phyloP scores from a whole-genome alignment of 2,329 filamentous ascomycete species.

The Fusarium bactridioides region DNA sequence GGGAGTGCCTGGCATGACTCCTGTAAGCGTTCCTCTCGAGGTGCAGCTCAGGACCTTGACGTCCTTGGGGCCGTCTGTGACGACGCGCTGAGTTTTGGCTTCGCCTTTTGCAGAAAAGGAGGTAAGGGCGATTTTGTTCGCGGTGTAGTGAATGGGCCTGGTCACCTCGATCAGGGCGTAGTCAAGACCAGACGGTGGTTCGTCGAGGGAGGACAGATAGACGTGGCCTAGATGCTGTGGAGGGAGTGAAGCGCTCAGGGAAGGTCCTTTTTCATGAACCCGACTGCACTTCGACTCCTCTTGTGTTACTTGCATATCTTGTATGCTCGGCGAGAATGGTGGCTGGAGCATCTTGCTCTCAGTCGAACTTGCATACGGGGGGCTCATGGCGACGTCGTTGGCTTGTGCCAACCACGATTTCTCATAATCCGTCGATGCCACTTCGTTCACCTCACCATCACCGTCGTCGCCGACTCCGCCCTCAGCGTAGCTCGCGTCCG shows the following conservation, averaged over 20 bases:
- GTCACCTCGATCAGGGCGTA: not conserved
- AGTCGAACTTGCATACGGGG: not conserved
- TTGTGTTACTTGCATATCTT: not conserved
- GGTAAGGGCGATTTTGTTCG: not conserved
- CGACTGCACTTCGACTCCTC: not conserved
- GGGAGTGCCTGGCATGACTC: not conserved
- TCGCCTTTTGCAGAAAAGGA: not conserved
- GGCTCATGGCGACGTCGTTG: not conserved
- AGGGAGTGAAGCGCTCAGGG: not conserved
- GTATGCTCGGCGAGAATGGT: not conserved
- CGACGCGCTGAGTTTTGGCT: not conserved
- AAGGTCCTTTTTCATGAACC: not conserved
- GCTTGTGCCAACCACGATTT: not conserved
- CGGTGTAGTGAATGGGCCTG: rapidly evolving
- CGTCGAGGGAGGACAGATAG: not conserved
- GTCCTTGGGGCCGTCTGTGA: not conserved
- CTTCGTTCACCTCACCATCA: not conserved
- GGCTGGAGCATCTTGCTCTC: not conserved
- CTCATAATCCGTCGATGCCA: not conserved
- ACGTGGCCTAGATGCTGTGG: not conserved
- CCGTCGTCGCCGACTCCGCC: not conserved
- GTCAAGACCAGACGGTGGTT: not conserved
- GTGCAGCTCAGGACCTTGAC: not conserved
- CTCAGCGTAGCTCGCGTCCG: not conserved
- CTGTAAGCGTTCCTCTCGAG: not conserved